A percentile compares a stretch with the other conserved stretches of the same genome.
Conservation (phyloP, 1,284 basidiomycete species). For the Leucoagaricus sp. region DNA sequence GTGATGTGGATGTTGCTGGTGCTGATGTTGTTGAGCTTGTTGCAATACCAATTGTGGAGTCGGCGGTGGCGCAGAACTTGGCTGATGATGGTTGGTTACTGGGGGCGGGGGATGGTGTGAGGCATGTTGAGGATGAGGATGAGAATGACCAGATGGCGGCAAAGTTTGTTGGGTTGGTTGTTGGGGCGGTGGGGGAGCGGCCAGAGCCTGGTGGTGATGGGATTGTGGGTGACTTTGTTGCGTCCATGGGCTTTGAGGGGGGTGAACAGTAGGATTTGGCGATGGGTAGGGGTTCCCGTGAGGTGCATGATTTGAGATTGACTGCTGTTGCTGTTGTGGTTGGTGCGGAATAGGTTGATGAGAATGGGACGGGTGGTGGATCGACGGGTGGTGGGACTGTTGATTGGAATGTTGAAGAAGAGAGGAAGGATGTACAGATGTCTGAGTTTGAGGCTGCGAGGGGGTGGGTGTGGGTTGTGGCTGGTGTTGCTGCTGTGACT, state of each 20-base stretch:
- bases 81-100: constrained; percentile 27
- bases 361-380: constrained; percentile 14
- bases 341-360: constrained; percentile 17
- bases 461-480: constrained; percentile 16
- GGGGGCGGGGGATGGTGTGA: constrained; percentile 19
- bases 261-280: constrained; percentile 31
- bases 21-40: constrained; percentile 22
- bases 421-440: constrained; percentile 9
- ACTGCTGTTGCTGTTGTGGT: constrained; percentile 14
- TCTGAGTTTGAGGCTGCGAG: constrained; percentile 1
- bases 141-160: constrained; percentile 18
- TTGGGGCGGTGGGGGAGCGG: constrained; percentile 21
- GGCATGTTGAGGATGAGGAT: constrained; percentile 17
- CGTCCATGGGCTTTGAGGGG: constrained; percentile 36
- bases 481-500: constrained; percentile 1
- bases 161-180: constrained; percentile 20
- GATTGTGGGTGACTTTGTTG: constrained; percentile 30
- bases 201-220: constrained; percentile 18
- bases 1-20: constrained; percentile 24
- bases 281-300: constrained; percentile 37
- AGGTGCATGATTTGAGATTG: constrained; percentile 3
- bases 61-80: constrained; percentile 19
- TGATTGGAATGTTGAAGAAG: constrained; percentile 21
- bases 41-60: constrained; percentile 18
- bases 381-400: constrained; percentile 5